Conservation (phyloP, 73 alveolate genomes). For the Breviolum minutum region DNA sequence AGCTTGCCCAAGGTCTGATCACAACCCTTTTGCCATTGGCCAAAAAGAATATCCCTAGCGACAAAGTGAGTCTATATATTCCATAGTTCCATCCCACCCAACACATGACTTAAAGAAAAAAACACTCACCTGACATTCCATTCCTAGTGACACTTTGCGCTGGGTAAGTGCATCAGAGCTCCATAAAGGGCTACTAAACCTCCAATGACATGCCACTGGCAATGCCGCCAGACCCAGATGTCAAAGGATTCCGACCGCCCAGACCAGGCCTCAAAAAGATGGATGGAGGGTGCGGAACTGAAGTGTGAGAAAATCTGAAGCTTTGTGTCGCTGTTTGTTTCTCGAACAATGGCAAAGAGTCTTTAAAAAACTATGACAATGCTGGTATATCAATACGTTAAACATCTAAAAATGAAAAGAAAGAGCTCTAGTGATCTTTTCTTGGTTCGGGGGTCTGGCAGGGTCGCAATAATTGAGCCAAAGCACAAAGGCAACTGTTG, state of each 20-base stretch:
- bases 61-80: no score
- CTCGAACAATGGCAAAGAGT: background rate
- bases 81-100: no score
- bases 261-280: constrained; percentile 22
- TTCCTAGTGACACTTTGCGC: background rate
- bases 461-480: background rate
- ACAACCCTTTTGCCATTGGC: background rate
- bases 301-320: no score
- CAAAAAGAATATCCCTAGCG: background rate
- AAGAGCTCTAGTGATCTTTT: no score
- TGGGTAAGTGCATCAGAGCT: constrained; percentile 22
- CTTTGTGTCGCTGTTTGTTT: no score
- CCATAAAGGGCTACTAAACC: constrained; percentile 76
- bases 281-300: background rate
- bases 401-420: no score
- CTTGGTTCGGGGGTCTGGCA: no score
- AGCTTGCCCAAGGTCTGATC: background rate
- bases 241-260: constrained; percentile 47
- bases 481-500: background rate
- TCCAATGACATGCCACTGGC: constrained; percentile 45
- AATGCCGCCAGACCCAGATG: constrained; percentile 84
- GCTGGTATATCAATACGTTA: background rate
- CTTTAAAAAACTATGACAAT: background rate
- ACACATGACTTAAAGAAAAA: background rate
- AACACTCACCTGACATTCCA: background rate